phyloP scores from a whole-genome alignment of 192 early-diverging fungal species.

The Backusella tuberculispora region DNA sequence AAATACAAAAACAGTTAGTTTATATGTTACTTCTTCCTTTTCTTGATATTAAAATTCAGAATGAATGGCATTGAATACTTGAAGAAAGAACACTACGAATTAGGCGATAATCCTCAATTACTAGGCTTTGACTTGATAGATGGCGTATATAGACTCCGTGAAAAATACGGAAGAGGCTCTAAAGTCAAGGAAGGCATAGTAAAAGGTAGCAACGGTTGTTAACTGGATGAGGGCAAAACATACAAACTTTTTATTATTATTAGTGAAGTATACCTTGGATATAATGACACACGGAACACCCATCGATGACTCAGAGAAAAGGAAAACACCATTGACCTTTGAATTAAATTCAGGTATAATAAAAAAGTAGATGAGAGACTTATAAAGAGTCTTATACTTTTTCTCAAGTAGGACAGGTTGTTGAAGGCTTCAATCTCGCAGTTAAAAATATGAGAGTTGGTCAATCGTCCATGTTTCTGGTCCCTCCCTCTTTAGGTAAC shows the following conservation, averaged over 20 bases:
- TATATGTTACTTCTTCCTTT: background rate
- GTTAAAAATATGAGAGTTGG: background rate
- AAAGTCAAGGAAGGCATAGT: background rate
- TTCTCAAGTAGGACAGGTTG: background rate
- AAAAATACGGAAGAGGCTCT: background rate
- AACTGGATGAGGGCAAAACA: background rate
- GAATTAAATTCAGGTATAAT: constrained; percentile 2
- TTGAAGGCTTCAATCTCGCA: constrained; percentile 5
- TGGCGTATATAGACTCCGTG: background rate
- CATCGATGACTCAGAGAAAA: background rate
- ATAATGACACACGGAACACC: background rate
- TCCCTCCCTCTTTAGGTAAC: background rate
- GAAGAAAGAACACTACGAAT: background rate
- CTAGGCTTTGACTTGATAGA: background rate
- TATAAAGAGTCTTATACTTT: background rate
- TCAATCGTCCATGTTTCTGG: background rate
- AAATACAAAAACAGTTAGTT: background rate
- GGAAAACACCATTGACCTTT: background rate
- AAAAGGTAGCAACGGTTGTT: background rate
- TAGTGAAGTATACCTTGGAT: background rate
- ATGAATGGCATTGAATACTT: background rate
- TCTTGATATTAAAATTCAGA: background rate
- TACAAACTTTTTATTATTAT: background rate
- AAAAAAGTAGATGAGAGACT: background rate
- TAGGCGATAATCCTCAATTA: background rate